A percentile compares a stretch with the other conserved stretches of the same genome.
Conservation (phyloP, 2,329 filamentous ascomycete genomes). For the Botrytis galanthina region DNA sequence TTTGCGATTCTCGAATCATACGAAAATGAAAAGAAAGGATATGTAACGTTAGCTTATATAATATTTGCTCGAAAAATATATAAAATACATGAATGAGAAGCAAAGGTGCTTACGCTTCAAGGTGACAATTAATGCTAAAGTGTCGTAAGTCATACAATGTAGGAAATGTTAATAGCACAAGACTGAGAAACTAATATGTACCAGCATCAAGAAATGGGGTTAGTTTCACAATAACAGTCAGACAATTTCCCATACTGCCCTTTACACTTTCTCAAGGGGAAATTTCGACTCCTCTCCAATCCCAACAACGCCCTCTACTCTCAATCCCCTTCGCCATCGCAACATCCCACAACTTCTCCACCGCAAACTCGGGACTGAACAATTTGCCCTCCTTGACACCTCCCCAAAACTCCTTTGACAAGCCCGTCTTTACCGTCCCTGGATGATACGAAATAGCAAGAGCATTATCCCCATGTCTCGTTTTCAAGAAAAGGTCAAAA, state of each 20-base stretch:
- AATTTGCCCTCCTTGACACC: conserved; percentile 60
- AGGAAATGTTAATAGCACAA: not conserved
- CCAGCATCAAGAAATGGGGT: not conserved
- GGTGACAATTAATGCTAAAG: not conserved
- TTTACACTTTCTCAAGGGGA: conserved; percentile 46
- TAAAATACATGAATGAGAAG: not conserved
- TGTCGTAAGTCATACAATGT: not conserved
- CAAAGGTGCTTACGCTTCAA: not conserved
- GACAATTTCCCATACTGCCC: not conserved
- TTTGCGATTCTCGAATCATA: not conserved
- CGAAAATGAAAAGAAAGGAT: not conserved
- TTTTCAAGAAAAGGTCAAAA: conserved; percentile 64
- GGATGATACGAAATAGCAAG: conserved; percentile 73
- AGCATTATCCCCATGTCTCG: conserved; percentile 58
- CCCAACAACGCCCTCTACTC: conserved; percentile 64
- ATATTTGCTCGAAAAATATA: not conserved
- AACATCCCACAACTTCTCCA: conserved; percentile 61
- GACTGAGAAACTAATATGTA: not conserved
- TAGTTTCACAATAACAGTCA: not conserved
- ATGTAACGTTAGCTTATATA: not conserved
- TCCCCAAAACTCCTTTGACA: conserved; percentile 71
- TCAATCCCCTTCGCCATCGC: conserved; percentile 47
- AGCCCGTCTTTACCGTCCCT: conserved; percentile 73
- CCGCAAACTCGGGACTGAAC: conserved; percentile 65
- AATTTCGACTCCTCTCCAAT: conserved; percentile 66